A percentile compares a stretch with the other conserved stretches of the same genome.
Conservation (phyloP, 2,329 filamentous ascomycete genomes). For the Phialophora verrucosa region DNA sequence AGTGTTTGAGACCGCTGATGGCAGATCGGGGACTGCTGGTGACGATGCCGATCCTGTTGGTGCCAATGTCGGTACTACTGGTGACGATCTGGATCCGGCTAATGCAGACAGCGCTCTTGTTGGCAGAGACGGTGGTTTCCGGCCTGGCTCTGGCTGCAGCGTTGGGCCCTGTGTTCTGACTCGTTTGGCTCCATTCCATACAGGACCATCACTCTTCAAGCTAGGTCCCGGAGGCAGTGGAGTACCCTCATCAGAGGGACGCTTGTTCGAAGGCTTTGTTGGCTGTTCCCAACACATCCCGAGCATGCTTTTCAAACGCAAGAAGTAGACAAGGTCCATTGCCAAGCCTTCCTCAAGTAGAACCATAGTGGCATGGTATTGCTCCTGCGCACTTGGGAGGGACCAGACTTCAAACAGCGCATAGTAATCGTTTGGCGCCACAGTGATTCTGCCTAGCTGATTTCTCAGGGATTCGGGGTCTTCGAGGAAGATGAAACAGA, state of each 20-base stretch:
- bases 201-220: not conserved
- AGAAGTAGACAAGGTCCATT: not conserved
- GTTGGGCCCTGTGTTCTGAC: not conserved
- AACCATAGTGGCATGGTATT: not conserved
- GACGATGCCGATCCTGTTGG: too few species aligned
- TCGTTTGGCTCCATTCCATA: not conserved
- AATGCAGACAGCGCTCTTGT: not conserved
- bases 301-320: not conserved
- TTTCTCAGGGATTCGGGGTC: not conserved
- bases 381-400: not conserved
- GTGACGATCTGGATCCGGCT: not conserved
- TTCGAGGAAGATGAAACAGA: conserved; percentile 1
- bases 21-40: not conserved
- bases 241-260: not conserved
- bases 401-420: not conserved
- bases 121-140: not conserved
- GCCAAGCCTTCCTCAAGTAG: not conserved
- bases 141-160: not conserved
- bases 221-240: not conserved
- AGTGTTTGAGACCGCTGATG: not conserved
- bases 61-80: not conserved
- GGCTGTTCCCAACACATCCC: not conserved
- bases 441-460: not conserved
- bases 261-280: not conserved
- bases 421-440: conserved; percentile 2